Conservation (phyloP, 2,329 filamentous ascomycete species). For the Trichoderma koningii region DNA sequence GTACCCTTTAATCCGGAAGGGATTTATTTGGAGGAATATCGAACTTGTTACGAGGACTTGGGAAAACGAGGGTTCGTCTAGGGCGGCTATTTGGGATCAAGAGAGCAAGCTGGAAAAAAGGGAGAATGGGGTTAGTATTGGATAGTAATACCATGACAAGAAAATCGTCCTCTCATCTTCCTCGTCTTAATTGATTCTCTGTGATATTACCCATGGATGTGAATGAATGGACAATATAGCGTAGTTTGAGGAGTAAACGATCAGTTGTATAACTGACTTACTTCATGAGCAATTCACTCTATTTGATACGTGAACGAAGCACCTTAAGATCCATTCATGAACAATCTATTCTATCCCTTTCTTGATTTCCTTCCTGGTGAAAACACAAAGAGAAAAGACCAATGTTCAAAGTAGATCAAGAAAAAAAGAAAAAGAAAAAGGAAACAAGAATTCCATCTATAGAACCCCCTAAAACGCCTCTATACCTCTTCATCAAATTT, state of each 20-base stretch:
- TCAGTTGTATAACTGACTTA: not conserved
- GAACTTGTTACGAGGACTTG: not conserved
- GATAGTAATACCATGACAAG: conserved; percentile 1
- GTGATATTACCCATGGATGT: not conserved
- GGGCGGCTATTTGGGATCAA: not conserved
- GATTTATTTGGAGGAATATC: not conserved
- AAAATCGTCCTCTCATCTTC: not conserved
- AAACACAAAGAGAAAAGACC: too few relatives aligned
- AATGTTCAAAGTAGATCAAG: too few relatives aligned
- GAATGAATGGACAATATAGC: not conserved
- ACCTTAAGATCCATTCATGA: not conserved
- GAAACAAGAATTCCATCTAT: conserved; percentile 16
- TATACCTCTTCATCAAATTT: conserved; percentile 27
- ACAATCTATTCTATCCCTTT: conserved; percentile 3
- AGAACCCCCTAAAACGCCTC: conserved; percentile 29
- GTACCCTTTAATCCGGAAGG: not conserved
- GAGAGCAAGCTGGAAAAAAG: not conserved
- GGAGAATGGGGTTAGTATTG: not conserved
- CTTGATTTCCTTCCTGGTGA: too few relatives aligned
- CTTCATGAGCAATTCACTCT: too few relatives aligned
- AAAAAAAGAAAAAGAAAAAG: not conserved
- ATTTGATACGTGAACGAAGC: too few relatives aligned
- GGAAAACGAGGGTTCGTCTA: not conserved
- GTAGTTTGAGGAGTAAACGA: not conserved
- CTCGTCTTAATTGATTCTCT: not conserved